Percentiles rank a stretch among this genome's conserved stretches.
Evolutionary conservation across 306 rosid genomes (phyloP).

Genomic region (Quercus ilex): DNA sequence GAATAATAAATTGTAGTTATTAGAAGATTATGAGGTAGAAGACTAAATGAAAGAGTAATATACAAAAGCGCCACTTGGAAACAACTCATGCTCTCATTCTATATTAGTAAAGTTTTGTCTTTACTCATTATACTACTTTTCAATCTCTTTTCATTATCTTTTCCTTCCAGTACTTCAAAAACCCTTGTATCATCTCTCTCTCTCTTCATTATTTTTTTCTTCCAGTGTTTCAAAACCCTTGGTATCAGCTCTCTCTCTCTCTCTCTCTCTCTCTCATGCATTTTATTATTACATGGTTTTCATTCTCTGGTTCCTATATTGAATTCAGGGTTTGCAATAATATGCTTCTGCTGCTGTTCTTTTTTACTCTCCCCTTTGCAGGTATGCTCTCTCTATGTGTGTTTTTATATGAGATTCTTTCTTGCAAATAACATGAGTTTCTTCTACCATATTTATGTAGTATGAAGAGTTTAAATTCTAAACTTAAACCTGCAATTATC

Average conservation of each 20-base stretch:
- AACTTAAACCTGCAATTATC: neutral
- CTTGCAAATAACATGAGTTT: neutral
- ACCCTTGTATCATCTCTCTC: no score
- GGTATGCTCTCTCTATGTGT: conserved; percentile 15
- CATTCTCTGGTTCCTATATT: neutral
- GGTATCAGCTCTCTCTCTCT: neutral
- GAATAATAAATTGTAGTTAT: no score
- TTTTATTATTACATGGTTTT: neutral
- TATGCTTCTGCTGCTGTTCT: conserved; percentile 16
- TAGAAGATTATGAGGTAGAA: no score
- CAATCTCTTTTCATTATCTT: no score
- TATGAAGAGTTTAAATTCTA: neutral
- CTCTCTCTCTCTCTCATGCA: neutral
- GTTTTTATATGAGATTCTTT: neutral
- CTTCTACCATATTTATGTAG: neutral
- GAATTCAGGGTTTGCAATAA: neutral
- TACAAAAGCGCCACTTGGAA: no score
- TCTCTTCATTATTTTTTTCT: no score
- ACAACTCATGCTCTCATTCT: no score
- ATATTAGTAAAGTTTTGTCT: no score
- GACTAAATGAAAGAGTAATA: no score
- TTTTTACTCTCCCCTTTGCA: conserved; percentile 13
- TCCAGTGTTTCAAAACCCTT: no score
- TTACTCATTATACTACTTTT: no score
- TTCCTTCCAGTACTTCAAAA: no score